Base-by-base conservation (phyloP, 148 eudicot genomes). In the Rhododendron griersonianum region DNA sequence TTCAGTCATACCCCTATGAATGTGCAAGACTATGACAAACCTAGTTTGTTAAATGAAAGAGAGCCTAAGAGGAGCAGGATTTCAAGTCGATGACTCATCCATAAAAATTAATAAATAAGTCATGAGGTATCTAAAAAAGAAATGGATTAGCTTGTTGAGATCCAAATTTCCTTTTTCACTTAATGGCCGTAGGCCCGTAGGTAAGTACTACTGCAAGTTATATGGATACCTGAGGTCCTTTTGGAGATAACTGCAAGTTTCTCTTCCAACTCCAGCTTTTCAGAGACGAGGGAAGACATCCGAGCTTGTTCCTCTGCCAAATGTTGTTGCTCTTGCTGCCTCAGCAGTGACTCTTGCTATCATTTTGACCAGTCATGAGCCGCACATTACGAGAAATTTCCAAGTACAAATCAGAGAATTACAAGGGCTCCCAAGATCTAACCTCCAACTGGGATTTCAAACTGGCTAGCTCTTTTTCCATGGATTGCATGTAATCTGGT, bases 391-490 rank as follows among this genome's bases (percentile, higher is more conserved):
- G 69, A 39, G 41, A 67, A 33, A 37, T 74, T 57, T 10, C 11
- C 37, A 81, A 67, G 44, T 5, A 19, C n/a, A 39, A 75, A 75
- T 18, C 25, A 37, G n/a, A 37, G 30, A 37, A 39, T 74, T 37
- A 35, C 11, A 75, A 75, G 23, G 30, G 19, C 11, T 28, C 69
- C 79, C 81, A 41, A 82, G 50, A 65, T 84, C 89, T 81, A 69
- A 97, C 99, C 96, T 95, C 94, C 55, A 97, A 88, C 88, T 92
- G 93, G 44, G 92, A 92, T 87, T 91, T 97, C 78, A 97, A 88
- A 88, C 85, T 86, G 41, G 94, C 91, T 8, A 95, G 89, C 86
- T 97, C 99, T 90, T 91, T 94, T 87, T 97, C 99, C 90, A 95
- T 86, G 39, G 92, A 87, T 86, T 90, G 94, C 81, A 92, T 84